Percentiles rank a stretch among this genome's conserved stretches.
These are phyloP conservation scores for Daedaleopsis sinensis DNA, from an alignment of 768 basidiomycete species.

Conservation along the genomic window DNA sequence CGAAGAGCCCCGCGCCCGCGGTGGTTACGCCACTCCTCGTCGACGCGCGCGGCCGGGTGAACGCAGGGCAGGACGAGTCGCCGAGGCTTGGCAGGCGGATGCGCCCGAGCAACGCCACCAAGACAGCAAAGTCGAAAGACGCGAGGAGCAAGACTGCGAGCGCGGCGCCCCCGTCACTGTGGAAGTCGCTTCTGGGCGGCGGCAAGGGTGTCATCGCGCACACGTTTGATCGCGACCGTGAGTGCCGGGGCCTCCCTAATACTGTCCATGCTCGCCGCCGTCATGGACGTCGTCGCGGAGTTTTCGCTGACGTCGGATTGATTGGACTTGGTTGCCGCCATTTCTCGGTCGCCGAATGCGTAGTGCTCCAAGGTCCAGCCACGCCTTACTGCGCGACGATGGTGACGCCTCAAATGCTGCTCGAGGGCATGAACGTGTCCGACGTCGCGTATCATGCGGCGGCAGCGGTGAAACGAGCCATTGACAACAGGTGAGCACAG, in stretches of 20 bases:
- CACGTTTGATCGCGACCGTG: conserved; percentile 20
- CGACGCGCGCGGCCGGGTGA: not conserved
- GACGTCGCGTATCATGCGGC: conserved; percentile 38
- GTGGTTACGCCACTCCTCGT: conserved; percentile 1
- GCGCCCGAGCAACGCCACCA: conserved; percentile 3
- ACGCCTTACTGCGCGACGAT: conserved; percentile 37
- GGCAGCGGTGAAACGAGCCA: conserved; percentile 35
- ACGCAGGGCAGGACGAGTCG: not conserved
- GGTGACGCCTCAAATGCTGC: conserved; percentile 38
- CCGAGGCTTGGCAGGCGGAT: conserved; percentile 1
- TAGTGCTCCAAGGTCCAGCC: conserved; percentile 16
- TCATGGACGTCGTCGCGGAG: not conserved
- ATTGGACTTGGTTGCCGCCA: conserved; percentile 28
- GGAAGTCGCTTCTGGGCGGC: conserved; percentile 11
- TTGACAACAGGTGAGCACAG: conserved; percentile 24
- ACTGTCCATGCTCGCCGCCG: not conserved
- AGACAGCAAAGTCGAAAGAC: conserved; percentile 1
- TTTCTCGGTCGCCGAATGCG: conserved; percentile 27
- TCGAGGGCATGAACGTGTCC: conserved; percentile 26
- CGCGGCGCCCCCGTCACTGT: conserved; percentile 8
- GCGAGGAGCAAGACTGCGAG: conserved; percentile 1
- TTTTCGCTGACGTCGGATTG: conserved; percentile 4
- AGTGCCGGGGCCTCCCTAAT: conserved; percentile 8
- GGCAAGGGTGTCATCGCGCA: conserved; percentile 14
- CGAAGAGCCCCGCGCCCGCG: conserved; percentile 1